These are phyloP conservation scores for Pyricularia sp. DNA, from an alignment of 2,329 filamentous ascomycete species.

Conservation along the genomic window DNA sequence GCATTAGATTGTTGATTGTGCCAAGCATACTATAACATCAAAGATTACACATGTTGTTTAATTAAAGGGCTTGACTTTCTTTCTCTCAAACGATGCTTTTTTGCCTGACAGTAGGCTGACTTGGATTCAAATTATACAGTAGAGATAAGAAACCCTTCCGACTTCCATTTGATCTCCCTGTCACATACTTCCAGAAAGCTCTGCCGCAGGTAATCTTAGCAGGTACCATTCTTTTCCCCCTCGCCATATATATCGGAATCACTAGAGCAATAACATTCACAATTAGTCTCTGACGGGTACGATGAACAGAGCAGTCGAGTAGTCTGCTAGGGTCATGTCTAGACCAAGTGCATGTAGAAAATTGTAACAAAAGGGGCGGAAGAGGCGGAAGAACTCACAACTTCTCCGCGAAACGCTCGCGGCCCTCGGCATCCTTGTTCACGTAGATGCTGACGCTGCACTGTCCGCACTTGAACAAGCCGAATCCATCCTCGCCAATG, in stretches of 20 bases:
- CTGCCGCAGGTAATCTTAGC: neutral
- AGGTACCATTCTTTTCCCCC: neutral
- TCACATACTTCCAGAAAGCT: neutral
- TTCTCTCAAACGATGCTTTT: too few relatives aligned
- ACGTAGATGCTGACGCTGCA: constrained; percentile 49
- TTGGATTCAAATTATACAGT: too few relatives aligned
- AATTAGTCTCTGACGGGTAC: neutral
- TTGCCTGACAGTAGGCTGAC: too few relatives aligned
- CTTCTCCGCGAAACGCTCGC: constrained; percentile 25
- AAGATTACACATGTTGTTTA: too few relatives aligned
- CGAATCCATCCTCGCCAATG: constrained; percentile 49
- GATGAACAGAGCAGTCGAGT: neutral
- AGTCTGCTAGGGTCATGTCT: neutral
- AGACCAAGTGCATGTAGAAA: neutral
- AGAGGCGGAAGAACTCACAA: constrained; percentile 21
- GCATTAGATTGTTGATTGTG: too few relatives aligned
- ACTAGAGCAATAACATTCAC: constrained; percentile 5
- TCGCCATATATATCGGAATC: constrained; percentile 16
- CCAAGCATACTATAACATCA: too few relatives aligned
- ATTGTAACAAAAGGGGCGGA: neutral
- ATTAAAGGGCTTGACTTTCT: too few relatives aligned
- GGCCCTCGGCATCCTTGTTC: constrained; percentile 36
- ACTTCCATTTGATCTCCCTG: neutral
- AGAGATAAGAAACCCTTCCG: too few relatives aligned
- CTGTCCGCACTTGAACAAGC: constrained; percentile 39